Percentiles rank a stretch among this genome's conserved stretches.
Evolutionary conservation across 148 eudicot species (phyloP).

Genomic region (Spergularia marina): DNA sequence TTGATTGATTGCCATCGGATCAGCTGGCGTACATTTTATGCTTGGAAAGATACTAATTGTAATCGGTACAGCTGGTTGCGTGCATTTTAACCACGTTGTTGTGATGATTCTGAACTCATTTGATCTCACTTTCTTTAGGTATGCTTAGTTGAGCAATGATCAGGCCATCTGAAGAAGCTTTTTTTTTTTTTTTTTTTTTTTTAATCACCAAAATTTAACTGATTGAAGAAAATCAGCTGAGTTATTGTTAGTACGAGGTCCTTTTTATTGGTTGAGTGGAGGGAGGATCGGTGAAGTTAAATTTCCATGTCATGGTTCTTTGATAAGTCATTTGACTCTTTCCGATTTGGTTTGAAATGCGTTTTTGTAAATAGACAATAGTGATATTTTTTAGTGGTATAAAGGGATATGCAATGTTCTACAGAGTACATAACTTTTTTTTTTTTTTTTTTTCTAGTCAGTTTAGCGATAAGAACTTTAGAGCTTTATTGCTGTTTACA

Average conservation of each 20-base stretch:
- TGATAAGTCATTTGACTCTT: background rate
- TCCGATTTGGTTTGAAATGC: background rate
- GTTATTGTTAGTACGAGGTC: no score
- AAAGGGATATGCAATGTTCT: background rate
- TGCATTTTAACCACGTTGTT: background rate
- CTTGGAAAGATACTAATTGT: background rate
- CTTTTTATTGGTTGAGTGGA: no score
- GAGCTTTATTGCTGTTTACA: background rate
- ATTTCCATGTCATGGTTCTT: no score
- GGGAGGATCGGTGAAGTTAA: no score
- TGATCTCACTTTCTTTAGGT: no score
- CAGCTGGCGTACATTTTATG: background rate
- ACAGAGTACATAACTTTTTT: background rate
- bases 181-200: no score
- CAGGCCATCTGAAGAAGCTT: no score
- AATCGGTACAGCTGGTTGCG: background rate
- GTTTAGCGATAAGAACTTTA: background rate
- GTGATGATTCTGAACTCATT: background rate
- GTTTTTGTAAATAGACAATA: background rate
- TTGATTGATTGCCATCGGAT: background rate
- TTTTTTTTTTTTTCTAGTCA: background rate
- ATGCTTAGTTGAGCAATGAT: no score
- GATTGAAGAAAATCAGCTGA: no score
- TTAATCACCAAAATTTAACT: no score
- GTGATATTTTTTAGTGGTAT: background rate